phyloP scores from a whole-genome alignment of 306 rosid genomes.

The Echinosophora koreensis region DNA sequence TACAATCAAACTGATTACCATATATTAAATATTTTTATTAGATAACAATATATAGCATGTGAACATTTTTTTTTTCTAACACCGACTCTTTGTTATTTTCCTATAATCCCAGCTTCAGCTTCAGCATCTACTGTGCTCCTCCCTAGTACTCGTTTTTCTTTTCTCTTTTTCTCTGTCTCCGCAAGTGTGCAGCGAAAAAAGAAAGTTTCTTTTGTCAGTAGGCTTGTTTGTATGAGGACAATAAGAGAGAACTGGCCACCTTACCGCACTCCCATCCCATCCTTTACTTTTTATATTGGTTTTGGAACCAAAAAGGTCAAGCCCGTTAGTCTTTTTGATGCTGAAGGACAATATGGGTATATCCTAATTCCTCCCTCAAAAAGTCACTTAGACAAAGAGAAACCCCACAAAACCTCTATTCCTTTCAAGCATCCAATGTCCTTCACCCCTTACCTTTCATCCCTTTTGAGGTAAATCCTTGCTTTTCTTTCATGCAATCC shows the following conservation, averaged over 20 bases:
- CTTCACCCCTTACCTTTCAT: constrained; percentile 78
- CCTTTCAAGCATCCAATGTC: constrained; percentile 90
- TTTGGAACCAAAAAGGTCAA: constrained; percentile 67
- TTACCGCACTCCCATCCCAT: constrained; percentile 50
- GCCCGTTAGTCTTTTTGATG: constrained; percentile 62
- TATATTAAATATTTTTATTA: constrained; percentile 5
- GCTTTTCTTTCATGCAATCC: constrained; percentile 53
- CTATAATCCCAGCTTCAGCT: constrained; percentile 4
- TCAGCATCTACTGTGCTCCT: neutral
- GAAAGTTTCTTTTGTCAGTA: constrained; percentile 50
- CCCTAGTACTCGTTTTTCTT: constrained; percentile 10
- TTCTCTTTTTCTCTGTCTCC: constrained; percentile 19
- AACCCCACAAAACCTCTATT: constrained; percentile 76
- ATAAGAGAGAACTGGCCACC: constrained; percentile 60
- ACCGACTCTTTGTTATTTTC: constrained; percentile 7
- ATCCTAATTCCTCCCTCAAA: constrained; percentile 50
- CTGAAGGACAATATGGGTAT: constrained; percentile 88
- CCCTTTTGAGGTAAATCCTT: constrained; percentile 80
- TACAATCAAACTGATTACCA: constrained; percentile 22
- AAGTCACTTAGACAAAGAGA: constrained; percentile 78
- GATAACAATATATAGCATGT: neutral
- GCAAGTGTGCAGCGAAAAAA: constrained; percentile 54
- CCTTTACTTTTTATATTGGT: constrained; percentile 63
- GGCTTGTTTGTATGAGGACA: constrained; percentile 59
- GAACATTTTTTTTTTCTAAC: constrained; percentile 25